These are phyloP conservation scores for Penicillium occitanis DNA, from an alignment of 2,329 filamentous ascomycete species.

Conservation along the genomic window DNA sequence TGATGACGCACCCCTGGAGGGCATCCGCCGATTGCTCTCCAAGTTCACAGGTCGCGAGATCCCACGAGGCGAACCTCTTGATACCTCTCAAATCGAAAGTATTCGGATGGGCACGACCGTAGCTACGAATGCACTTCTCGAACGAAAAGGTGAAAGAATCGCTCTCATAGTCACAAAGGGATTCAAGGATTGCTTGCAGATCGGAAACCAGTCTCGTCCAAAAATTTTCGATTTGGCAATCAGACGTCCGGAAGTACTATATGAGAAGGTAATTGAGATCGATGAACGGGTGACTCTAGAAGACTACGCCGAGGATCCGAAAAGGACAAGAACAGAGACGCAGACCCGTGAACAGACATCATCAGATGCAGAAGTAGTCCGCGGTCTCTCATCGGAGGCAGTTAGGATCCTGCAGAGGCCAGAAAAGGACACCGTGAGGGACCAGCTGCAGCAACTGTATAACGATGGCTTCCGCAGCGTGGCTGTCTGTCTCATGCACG, in stretches of 20 bases:
- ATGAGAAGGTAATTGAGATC: constrained; percentile 81
- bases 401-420: constrained; percentile 68
- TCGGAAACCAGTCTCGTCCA: constrained; percentile 86
- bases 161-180: constrained; percentile 84
- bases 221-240: constrained; percentile 91
- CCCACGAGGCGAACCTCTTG: constrained; percentile 73
- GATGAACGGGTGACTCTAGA: constrained; percentile 89
- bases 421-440: constrained; percentile 51
- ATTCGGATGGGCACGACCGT: constrained; percentile 97
- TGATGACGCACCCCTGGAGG: constrained; percentile 84
- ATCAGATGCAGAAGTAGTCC: constrained; percentile 59
- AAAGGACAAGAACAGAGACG: constrained; percentile 57
- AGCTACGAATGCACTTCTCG: constrained; percentile 85
- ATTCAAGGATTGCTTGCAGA: constrained; percentile 82
- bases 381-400: constrained; percentile 71
- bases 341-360: constrained; percentile 39
- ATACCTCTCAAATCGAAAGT: constrained; percentile 80
- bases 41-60: constrained; percentile 74
- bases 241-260: constrained; percentile 80
- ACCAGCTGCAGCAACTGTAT: constrained; percentile 66
- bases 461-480: constrained; percentile 74
- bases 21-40: constrained; percentile 80
- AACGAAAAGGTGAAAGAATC: constrained; percentile 86
- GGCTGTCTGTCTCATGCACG: constrained; percentile 88
- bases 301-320: constrained; percentile 86